phyloP scores from a whole-genome alignment of 2,329 filamentous ascomycete species.

The Amylocarpus encephaloides region DNA sequence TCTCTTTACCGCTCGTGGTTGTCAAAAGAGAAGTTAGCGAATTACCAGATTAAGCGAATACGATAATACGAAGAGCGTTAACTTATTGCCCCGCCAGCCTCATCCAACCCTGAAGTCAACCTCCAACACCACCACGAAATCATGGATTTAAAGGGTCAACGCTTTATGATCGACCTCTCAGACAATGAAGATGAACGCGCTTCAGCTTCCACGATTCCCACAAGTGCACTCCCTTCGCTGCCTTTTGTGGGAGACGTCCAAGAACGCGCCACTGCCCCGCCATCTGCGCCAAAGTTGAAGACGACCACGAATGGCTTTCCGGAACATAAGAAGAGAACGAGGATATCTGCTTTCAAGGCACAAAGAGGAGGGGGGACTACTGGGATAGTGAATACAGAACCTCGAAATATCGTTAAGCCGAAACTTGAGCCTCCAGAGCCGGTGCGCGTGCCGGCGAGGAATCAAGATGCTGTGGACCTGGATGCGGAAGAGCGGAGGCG shows the following conservation, averaged over 20 bases:
- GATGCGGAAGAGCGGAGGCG: slow-evolving; percentile 55
- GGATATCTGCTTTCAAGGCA: slow-evolving; percentile 74
- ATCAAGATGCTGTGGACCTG: slow-evolving; percentile 23
- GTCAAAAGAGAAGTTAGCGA: too few species aligned
- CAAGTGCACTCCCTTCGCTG: slow-evolving; percentile 25
- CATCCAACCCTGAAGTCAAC: too few species aligned
- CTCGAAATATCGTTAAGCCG: slow-evolving; percentile 17
- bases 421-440: slow-evolving; percentile 13
- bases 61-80: too few species aligned
- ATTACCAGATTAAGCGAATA: too few species aligned
- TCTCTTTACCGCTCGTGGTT: too few species aligned
- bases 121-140: too few species aligned
- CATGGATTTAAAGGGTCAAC: slow-evolving; percentile 51
- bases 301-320: slow-evolving; percentile 68
- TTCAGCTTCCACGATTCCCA: slow-evolving; percentile 19
- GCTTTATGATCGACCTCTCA: slow-evolving; percentile 54
- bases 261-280: slow-evolving; percentile 65
- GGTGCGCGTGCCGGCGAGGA: slow-evolving; percentile 16
- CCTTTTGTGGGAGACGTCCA: slow-evolving; percentile 65
- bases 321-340: slow-evolving; percentile 72
- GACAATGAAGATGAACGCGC: slow-evolving; percentile 42
- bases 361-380: slow-evolving; percentile 37
- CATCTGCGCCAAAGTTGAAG: slow-evolving; percentile 54
- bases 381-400: slow-evolving; percentile 7
- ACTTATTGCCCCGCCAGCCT: too few species aligned